phyloP scores from a whole-genome alignment of 768 basidiomycete species.

The Polyporus arcularius region DNA sequence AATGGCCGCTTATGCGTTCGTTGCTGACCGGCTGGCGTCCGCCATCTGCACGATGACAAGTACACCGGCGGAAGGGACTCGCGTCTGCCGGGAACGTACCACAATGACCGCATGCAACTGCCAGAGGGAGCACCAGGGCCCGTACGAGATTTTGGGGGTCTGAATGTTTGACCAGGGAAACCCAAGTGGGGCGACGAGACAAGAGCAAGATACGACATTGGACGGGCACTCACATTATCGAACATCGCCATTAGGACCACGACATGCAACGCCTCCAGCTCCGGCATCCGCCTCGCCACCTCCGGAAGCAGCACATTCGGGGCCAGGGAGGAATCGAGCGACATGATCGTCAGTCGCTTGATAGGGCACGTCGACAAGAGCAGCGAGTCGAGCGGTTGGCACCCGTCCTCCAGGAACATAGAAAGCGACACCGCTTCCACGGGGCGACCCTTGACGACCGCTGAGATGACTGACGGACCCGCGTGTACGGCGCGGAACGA shows the following conservation, averaged over 20 bases:
- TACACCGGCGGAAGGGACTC: too few species aligned
- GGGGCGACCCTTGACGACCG: conserved; percentile 49
- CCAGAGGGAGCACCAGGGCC: too few species aligned
- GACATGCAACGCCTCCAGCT: conserved; percentile 61
- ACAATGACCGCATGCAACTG: too few species aligned
- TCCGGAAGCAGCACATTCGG: conserved; percentile 48
- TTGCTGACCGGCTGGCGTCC: too few species aligned
- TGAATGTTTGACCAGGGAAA: too few species aligned
- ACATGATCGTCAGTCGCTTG: conserved; percentile 56
- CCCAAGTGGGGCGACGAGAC: too few species aligned
- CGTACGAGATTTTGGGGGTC: too few species aligned
- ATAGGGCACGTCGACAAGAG: conserved; percentile 40
- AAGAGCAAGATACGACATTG: conserved; percentile 2
- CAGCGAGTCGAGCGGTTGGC: conserved; percentile 47
- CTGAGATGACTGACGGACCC: conserved; percentile 44
- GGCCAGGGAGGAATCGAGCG: conserved; percentile 48
- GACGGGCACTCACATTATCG: conserved; percentile 40
- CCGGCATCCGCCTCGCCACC: conserved; percentile 47
- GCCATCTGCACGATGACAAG: too few species aligned
- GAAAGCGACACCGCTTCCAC: conserved; percentile 54
- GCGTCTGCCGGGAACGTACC: too few species aligned
- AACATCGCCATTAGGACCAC: conserved; percentile 55
- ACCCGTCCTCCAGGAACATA: conserved; percentile 44
- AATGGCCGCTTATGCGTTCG: too few species aligned
- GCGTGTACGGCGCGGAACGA: conserved; percentile 58